These are phyloP conservation scores for Diaporthe helianthi DNA, from an alignment of 2,329 filamentous ascomycete species.

Conservation along the genomic window DNA sequence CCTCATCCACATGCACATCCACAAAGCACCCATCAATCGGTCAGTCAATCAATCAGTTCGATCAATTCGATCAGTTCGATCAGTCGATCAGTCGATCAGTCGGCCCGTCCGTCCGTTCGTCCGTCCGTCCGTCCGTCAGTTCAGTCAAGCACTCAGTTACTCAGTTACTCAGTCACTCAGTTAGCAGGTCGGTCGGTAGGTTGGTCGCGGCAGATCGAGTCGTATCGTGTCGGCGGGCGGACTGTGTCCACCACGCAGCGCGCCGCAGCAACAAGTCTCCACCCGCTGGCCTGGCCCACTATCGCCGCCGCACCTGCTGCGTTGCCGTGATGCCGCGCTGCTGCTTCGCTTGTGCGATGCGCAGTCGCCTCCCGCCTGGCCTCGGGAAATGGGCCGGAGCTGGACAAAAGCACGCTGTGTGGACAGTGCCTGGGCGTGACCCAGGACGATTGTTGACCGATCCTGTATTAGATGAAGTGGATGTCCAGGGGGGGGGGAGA, in stretches of 20 bases:
- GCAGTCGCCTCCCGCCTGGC: neutral
- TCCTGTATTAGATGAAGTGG: neutral
- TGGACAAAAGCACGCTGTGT: slow-evolving; percentile 3
- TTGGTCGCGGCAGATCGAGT: slow-evolving; percentile 12
- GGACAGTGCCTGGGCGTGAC: slow-evolving; percentile 11
- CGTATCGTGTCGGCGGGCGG: neutral
- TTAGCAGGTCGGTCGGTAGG: neutral
- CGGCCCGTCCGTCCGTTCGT: neutral
- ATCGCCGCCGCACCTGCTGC: neutral
- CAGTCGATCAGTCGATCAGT: neutral
- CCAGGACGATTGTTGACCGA: neutral
- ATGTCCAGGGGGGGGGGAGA: slow-evolving; percentile 14
- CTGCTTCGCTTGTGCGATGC: neutral
- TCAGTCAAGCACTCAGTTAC: neutral
- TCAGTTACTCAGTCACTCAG: neutral
- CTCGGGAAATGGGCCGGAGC: slow-evolving; percentile 2
- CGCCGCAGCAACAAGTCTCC: slow-evolving; percentile 9
- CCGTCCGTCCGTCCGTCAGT: too few species aligned
- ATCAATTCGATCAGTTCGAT: neutral
- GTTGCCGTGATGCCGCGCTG: neutral
- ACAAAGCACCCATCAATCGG: slow-evolving; percentile 6
- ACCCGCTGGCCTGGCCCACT: slow-evolving; percentile 20
- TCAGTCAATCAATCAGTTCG: neutral
- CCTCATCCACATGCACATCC: slow-evolving; percentile 15
- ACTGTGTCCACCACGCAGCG: slow-evolving; percentile 24